phyloP scores from a whole-genome alignment of 1,284 basidiomycete genomes.

The Chondrostereum purpureum region DNA sequence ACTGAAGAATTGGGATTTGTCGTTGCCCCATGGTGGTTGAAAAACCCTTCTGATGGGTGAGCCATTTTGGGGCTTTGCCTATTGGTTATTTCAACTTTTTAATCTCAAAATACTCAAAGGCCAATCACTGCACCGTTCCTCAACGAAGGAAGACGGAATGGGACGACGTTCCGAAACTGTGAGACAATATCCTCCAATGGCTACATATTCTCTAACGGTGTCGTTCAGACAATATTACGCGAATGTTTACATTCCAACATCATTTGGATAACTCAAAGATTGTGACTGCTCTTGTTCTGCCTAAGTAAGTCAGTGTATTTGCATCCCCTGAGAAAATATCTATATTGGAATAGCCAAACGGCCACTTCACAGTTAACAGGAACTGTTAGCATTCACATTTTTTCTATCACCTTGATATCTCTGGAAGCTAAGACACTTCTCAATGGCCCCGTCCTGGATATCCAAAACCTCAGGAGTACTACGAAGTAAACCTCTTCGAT shows the following conservation, averaged over 20 bases:
- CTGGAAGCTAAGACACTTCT: slow-evolving; percentile 2
- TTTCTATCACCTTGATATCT: slow-evolving; percentile 21
- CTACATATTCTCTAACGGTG: neutral
- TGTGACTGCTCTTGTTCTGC: slow-evolving; percentile 9
- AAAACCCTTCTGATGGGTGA: slow-evolving; percentile 18
- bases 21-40: slow-evolving; percentile 20
- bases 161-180: slow-evolving; percentile 12
- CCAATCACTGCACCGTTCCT: slow-evolving; percentile 13
- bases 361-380: slow-evolving; percentile 11
- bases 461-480: slow-evolving; percentile 20
- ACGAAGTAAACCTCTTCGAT: slow-evolving; percentile 18
- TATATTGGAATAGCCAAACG: slow-evolving; percentile 13
- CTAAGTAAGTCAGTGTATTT: slow-evolving; percentile 5
- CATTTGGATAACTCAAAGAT: slow-evolving; percentile 13
- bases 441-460: slow-evolving; percentile 12
- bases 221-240: slow-evolving; percentile 11
- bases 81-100: too few relatives aligned
- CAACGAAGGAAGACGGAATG: slow-evolving; percentile 10
- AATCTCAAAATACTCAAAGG: slow-evolving; percentile 4
- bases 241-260: slow-evolving; percentile 14
- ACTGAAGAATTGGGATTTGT: slow-evolving; percentile 16
- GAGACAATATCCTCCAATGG: neutral
- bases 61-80: too few relatives aligned
- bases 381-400: slow-evolving; percentile 21
- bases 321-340: neutral